A percentile compares a stretch with the other conserved stretches of the same genome.
Conservation (phyloP, 163 green algal genomes). For the Coccomyxa subellipsoidea region DNA sequence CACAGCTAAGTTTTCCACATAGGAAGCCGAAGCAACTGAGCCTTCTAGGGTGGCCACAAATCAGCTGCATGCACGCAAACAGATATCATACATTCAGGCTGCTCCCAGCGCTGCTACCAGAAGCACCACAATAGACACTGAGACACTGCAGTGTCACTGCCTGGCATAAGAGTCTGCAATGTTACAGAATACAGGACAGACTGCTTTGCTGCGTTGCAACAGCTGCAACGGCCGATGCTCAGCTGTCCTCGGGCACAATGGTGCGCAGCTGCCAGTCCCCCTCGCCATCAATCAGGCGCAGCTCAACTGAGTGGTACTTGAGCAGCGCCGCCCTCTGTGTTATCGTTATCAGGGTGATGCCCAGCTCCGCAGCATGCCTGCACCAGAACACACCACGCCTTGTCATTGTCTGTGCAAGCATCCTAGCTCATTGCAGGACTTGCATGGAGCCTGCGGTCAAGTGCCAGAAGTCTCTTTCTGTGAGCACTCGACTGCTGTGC, state of each 20-base stretch:
- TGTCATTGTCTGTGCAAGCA: too few species aligned
- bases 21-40: too few species aligned
- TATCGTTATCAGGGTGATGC: conserved; percentile 54
- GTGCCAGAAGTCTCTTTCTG: too few species aligned
- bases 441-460: too few species aligned
- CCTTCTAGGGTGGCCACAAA: too few species aligned
- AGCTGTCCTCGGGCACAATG: conserved; percentile 13
- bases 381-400: background rate
- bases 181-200: background rate
- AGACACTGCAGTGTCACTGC: too few species aligned
- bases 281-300: conserved; percentile 54
- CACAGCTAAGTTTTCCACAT: too few species aligned
- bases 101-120: background rate
- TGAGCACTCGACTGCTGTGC: too few species aligned
- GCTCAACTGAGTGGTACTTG: conserved; percentile 55
- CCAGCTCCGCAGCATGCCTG: conserved; percentile 27
- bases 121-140: background rate
- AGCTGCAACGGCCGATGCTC: background rate
- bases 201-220: background rate
- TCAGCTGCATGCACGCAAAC: too few species aligned
- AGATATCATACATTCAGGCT: too few species aligned
- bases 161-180: background rate
- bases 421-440: too few species aligned
- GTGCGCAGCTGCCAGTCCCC: conserved; percentile 54
- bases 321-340: conserved; percentile 61